A percentile compares a stretch with the other conserved stretches of the same genome.
These are phyloP conservation scores for Neobulgaria alba DNA, from an alignment of 2,329 filamentous ascomycete species.

Conservation along the genomic window DNA sequence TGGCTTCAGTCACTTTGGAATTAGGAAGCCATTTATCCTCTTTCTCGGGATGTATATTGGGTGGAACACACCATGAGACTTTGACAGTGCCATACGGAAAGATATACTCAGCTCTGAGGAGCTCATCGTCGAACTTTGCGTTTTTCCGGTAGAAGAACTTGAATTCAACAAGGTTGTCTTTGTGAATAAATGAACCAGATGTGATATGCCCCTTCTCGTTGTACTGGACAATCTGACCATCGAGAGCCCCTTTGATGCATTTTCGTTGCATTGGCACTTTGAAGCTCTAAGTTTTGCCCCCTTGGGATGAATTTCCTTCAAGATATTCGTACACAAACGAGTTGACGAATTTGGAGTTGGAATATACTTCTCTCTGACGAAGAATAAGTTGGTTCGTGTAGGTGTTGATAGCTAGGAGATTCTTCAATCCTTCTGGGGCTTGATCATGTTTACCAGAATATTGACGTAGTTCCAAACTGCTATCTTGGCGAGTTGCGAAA, in stretches of 20 bases:
- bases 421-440: slow-evolving; percentile 35
- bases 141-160: slow-evolving; percentile 46
- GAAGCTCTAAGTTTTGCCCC: slow-evolving; percentile 16
- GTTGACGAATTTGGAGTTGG: slow-evolving; percentile 33
- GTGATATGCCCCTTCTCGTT: slow-evolving; percentile 44
- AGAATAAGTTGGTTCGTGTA: slow-evolving; percentile 40
- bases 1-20: slow-evolving; percentile 44
- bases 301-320: slow-evolving; percentile 26
- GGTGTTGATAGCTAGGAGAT: slow-evolving; percentile 37
- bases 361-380: slow-evolving; percentile 19
- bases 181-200: slow-evolving; percentile 43
- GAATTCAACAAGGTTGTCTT: slow-evolving; percentile 44
- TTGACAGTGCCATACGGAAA: slow-evolving; percentile 44
- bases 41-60: slow-evolving; percentile 40
- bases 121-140: slow-evolving; percentile 43
- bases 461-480: slow-evolving; percentile 12
- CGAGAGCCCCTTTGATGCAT: slow-evolving; percentile 37
- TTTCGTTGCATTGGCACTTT: slow-evolving; percentile 34
- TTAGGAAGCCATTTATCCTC: slow-evolving; percentile 45
- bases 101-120: slow-evolving; percentile 45
- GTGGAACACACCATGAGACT: slow-evolving; percentile 45
- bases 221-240: slow-evolving; percentile 40
- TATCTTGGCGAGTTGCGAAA: slow-evolving; percentile 10
- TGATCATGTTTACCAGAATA: slow-evolving; percentile 24
- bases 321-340: slow-evolving; percentile 41